Base-by-base conservation (phyloP, 1,284 basidiomycete species). In the Fistulinella cinereoalba region DNA sequence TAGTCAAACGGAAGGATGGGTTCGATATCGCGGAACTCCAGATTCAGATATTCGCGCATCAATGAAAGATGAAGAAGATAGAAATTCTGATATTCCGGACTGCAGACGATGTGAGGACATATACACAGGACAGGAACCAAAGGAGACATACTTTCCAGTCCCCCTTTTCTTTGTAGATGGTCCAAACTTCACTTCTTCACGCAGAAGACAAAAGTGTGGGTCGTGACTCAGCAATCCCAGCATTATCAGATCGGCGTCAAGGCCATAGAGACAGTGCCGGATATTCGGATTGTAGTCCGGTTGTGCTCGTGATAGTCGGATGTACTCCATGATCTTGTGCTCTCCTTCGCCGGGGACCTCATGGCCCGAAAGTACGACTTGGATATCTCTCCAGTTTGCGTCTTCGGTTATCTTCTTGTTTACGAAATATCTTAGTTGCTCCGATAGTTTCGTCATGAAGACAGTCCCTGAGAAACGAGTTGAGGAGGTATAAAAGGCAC, bases 301-400 rank as follows among this genome's bases (percentile, higher is more conserved):
- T 68, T 99, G 97, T 22, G 97, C 94, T 60, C 96, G 92, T 48
- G 85, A 85, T 52, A 93, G 74, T 42, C 97, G 88, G 62, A 99
- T 98, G 69, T 96, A 99, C 68, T 99, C 97, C 89, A 99, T 98
- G 60, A 99, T 96, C 77, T 99, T 99, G 80, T 99, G 97, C 67
- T 99, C 97, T 53, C 97, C 97, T 68, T 99, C 97, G 54, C 97
- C 97, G 0, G 96, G 96, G 4, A 97, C 92, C 58, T 99, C 95
- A 67, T 99, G 95, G n/a, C 96, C 97, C 31, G 93, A 97, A 37
- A 99, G 75, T 41, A 99, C 91, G 39, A 99, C 94, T 60, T 93
- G 79, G 37, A 99, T 85, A 48, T 87, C 79, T 51, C 89, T 76
- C 97, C 97, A 99, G 64, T 92, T 86, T 11, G 94, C 83, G 64